These are phyloP conservation scores for Sedum album DNA, from an alignment of 164 flowering plant species.

Conservation along the genomic window DNA sequence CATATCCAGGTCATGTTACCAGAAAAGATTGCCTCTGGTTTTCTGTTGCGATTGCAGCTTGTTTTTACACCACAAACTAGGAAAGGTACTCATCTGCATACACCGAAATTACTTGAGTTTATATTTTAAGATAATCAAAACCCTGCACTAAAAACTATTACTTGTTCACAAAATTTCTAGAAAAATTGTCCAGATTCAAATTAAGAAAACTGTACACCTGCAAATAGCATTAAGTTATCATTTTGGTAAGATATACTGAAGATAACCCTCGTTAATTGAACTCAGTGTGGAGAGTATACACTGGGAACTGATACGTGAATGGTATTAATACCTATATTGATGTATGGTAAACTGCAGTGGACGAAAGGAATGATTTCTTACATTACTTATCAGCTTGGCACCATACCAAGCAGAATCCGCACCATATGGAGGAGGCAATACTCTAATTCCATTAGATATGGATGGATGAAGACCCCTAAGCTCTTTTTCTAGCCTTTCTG, in stretches of 20 bases:
- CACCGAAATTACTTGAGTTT: background rate
- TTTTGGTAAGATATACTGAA: no score
- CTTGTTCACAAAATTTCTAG: no score
- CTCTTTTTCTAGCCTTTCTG: conserved; percentile 90
- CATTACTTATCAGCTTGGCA: conserved; percentile 77
- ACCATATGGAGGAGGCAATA: conserved; percentile 78
- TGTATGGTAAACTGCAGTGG: background rate
- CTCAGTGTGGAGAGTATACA: background rate
- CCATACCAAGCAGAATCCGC: conserved; percentile 85
- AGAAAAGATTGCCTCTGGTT: conserved; percentile 36
- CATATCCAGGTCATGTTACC: conserved; percentile 27
- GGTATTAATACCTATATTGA: background rate
- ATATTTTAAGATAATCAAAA: background rate
- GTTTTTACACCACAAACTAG: conserved; percentile 56
- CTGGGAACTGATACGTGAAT: background rate
- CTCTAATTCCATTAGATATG: conserved; percentile 50
- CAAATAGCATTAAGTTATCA: background rate
- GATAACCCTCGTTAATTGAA: background rate
- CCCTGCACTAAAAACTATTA: background rate
- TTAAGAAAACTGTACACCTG: background rate
- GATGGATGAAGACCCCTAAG: conserved; percentile 37
- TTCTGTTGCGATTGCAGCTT: conserved; percentile 58
- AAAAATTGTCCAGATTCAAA: no score
- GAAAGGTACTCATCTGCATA: conserved; percentile 75
- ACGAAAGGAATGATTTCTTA: conserved; percentile 30